Percentiles rank a stretch among this genome's conserved stretches.
Conservation (phyloP, 2,329 filamentous ascomycete genomes). For the Colletotrichum trifolii region DNA sequence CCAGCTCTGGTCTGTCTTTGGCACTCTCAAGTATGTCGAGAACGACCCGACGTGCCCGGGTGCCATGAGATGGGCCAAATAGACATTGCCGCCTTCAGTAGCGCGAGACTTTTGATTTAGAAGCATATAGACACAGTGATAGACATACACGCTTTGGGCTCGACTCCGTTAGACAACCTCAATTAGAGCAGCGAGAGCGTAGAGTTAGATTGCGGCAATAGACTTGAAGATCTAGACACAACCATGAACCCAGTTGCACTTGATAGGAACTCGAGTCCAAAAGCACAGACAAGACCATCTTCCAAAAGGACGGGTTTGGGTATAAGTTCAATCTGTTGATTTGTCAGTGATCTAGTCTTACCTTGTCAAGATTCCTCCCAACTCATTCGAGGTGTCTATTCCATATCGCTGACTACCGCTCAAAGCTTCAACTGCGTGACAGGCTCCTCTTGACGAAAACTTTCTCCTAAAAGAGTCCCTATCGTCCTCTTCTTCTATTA, state of each 20-base stretch:
- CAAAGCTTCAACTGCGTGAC: no score
- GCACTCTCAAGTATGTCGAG: slow-evolving; percentile 59
- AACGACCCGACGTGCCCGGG: slow-evolving; percentile 49
- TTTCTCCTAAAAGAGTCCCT: no score
- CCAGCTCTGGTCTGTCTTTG: slow-evolving; percentile 59
- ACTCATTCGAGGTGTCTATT: no score
- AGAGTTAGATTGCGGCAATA: background rate
- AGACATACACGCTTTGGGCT: slow-evolving; percentile 24
- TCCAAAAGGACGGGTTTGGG: no score
- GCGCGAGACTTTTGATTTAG: background rate
- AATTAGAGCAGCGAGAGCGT: background rate
- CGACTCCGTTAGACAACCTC: background rate
- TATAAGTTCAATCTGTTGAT: no score
- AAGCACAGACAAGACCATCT: background rate
- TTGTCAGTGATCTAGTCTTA: no score
- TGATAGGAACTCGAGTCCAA: background rate
- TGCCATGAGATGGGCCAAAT: slow-evolving; percentile 49
- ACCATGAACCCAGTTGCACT: background rate
- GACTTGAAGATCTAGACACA: slow-evolving; percentile 2
- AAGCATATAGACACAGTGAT: slow-evolving; percentile 18
- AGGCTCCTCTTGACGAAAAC: no score
- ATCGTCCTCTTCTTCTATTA: no score
- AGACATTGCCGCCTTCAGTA: background rate
- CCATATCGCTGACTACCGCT: no score
- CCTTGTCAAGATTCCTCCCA: no score